Evolutionary conservation across 441 rosid genomes (phyloP), one percentile per base, ranked within the genome.

Genomic region (Theobroma grandiflorum): DNA sequence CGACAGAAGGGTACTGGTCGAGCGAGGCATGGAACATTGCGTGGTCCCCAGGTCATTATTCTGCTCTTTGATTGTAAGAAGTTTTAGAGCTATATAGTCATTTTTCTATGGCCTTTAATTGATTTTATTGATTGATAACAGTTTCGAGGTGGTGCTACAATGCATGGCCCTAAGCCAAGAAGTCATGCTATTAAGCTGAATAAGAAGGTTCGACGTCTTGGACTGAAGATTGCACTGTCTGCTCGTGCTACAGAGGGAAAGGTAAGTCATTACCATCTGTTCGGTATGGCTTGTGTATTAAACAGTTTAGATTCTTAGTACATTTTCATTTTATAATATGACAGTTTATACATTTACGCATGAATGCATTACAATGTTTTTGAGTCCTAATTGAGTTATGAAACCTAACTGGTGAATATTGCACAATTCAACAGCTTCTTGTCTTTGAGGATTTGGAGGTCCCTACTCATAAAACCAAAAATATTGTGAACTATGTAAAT

Each of bases 211-310:
- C 90, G 98, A 78, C 90, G 98, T 42, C 84, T 93, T 58, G 99
- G 99, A 66, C 82, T 94, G 87, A 96, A 93, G 92, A 90, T 96
- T 87, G 98, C 98, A 70, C 78, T 96, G 79, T 74, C 98, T 63
- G 98, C 98, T 82, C 89, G 95, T 77, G 98, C 98, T 2, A 98
- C 93, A n/a, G 99, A 96, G 91, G 97, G 97, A 82, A 96, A 94
- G 92, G 98, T 84, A 80, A 80, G 89, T 74, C 76, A 35, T 37
- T 72, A 9, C 37, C 22, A 37, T 65, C 47, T 2, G 3, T 65
- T 7, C n/a, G n/a, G 7, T 33, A 16, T 22, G 59, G 12, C 62
- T 3, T 63, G 18, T n/a, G 37, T 31, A 31, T 18, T 10, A 47
- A 37, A 62, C 6, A 4, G 33, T 37, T 26, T 3, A 45, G 18